phyloP scores from a whole-genome alignment of 139 green algal species.

The Monoraphidium neglectum region DNA sequence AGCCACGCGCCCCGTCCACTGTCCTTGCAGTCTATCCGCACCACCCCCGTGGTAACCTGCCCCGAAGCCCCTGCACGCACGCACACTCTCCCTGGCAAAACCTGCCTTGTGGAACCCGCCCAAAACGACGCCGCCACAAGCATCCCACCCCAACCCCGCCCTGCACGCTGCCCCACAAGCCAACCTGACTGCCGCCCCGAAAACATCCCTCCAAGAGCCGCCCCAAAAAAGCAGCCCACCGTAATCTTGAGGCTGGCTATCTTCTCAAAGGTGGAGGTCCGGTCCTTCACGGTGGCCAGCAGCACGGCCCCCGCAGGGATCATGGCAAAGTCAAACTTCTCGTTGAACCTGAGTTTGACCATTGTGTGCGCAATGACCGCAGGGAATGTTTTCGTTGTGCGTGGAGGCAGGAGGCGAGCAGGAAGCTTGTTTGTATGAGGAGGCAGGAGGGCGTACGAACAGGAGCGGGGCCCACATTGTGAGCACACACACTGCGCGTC shows the following conservation, averaged over 20 bases:
- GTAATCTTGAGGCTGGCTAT: constrained; percentile 6
- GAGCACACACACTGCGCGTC: too few relatives aligned
- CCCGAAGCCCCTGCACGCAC: too few relatives aligned
- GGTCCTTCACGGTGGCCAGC: constrained; percentile 27
- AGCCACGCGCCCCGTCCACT: too few relatives aligned
- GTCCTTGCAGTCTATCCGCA: too few relatives aligned
- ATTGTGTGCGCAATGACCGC: too few relatives aligned
- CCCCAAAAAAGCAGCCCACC: background rate
- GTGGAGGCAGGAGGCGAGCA: too few relatives aligned
- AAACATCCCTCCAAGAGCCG: background rate
- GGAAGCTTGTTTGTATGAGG: too few relatives aligned
- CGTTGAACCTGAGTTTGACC: constrained; percentile 32
- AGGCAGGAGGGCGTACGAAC: too few relatives aligned
- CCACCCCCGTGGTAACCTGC: too few relatives aligned
- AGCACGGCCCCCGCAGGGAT: constrained; percentile 11
- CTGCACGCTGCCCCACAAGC: background rate
- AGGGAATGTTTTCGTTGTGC: background rate
- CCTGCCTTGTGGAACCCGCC: background rate
- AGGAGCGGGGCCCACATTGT: too few relatives aligned
- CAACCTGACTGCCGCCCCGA: background rate
- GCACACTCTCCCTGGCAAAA: background rate
- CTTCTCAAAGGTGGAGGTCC: constrained; percentile 8
- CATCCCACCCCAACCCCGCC: background rate
- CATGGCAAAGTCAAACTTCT: constrained; percentile 35
- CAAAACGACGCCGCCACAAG: background rate